Evolutionary conservation across 225 moss, liverwort and hornwort species (phyloP), one percentile per base, ranked within the genome.

Genomic region (Sphagnum tenellum): DNA sequence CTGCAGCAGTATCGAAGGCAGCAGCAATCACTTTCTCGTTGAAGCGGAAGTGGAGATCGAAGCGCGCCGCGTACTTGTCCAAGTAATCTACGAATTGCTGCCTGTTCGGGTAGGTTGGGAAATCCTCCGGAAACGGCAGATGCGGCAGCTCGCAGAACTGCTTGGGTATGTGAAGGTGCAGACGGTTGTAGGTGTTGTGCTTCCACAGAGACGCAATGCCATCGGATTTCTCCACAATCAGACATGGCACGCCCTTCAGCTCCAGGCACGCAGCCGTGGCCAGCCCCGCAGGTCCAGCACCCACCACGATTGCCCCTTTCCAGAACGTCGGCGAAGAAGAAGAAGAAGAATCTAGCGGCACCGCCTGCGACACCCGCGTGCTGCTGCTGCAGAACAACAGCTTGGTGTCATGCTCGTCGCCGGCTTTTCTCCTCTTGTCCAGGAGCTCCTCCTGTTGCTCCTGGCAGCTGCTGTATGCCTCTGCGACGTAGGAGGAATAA

Each of bases 151-250:
- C 75, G 14, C 91, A 95, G 49, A 89, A 91, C 73, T 89, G 80
- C 66, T 95, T 95, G 0, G 91, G 94, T 48, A 95, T 72, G 84
- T 95, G 94, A 2, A 95, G 84, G 5, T 86, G 94, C 7, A 89
- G 54, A 3, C 94, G 79, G 77, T 92, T 88, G 70, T 92, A 95
- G 0, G 94, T 88, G 50, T 86, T 89, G 73, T 95, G 71, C 71
- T 95, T 88, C 94, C 94, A 95, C 0, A 95, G 75, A 3, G 94
- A 92, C 3, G 81, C 94, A 74, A 95, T 86, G 67, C 89, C 73
- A 0, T 92, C 89, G 0, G 82, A 80, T 55, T 88, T 89, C 82
- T 95, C 91, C 0, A 95, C 59, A 45, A 95, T 65, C 11, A 89
- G 54, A 56, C 88, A 85, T 1, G 82, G 80, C 3, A 94, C 80